These are phyloP conservation scores for Septoria linicola DNA, from an alignment of 2,329 filamentous ascomycete genomes.

Conservation along the genomic window DNA sequence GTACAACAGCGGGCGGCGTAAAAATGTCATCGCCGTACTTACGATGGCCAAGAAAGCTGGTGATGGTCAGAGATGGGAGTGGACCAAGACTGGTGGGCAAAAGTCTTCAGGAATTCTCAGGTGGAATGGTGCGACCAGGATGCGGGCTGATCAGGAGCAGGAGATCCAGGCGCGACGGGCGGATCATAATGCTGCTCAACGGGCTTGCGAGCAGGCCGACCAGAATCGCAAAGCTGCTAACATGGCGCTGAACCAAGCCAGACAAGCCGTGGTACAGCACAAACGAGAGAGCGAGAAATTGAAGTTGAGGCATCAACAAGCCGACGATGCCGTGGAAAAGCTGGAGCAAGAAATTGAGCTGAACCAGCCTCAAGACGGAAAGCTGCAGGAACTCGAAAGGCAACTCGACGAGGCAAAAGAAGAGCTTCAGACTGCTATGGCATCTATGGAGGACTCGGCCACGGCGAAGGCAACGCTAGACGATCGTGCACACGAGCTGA, in stretches of 20 bases:
- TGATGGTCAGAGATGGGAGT: slow-evolving; percentile 59
- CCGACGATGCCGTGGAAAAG: slow-evolving; percentile 62
- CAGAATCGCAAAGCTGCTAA: slow-evolving; percentile 50
- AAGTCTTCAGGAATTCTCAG: slow-evolving; percentile 55
- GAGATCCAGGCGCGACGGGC: slow-evolving; percentile 45
- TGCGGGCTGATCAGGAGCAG: slow-evolving; percentile 36
- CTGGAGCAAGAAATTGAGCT: slow-evolving; percentile 65
- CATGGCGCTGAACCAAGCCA: slow-evolving; percentile 52
- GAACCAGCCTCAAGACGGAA: slow-evolving; percentile 62
- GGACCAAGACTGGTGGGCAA: slow-evolving; percentile 48
- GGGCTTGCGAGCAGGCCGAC: slow-evolving; percentile 56
- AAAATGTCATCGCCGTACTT: slow-evolving; percentile 73
- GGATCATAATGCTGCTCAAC: slow-evolving; percentile 34
- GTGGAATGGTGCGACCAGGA: slow-evolving; percentile 61
- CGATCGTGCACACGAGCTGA: slow-evolving; percentile 35
- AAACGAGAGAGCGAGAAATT: slow-evolving; percentile 50
- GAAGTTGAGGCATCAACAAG: slow-evolving; percentile 56
- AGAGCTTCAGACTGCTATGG: slow-evolving; percentile 45
- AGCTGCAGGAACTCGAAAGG: slow-evolving; percentile 44
- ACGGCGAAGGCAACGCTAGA: slow-evolving; percentile 47
- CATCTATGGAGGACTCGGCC: slow-evolving; percentile 51
- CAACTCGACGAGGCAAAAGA: slow-evolving; percentile 58
- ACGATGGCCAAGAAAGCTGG: slow-evolving; percentile 58
- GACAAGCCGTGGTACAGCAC: slow-evolving; percentile 52
- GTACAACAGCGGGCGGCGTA: slow-evolving; percentile 51